These are phyloP conservation scores for Monosporascus sp. DNA, from an alignment of 2,329 filamentous ascomycete species.

Conservation along the genomic window DNA sequence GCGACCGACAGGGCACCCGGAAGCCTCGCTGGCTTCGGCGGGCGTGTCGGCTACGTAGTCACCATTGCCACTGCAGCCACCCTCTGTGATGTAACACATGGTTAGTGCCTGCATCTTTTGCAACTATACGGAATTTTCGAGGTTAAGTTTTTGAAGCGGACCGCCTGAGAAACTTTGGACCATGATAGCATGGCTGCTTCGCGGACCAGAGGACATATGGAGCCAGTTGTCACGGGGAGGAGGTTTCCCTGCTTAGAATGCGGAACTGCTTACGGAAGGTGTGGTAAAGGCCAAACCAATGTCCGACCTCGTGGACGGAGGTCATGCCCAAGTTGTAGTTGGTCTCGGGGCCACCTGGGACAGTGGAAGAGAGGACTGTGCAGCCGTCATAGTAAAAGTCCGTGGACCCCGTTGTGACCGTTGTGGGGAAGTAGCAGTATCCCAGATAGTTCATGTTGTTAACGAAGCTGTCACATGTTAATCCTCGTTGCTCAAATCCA, in stretches of 20 bases:
- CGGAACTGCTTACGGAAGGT: not conserved
- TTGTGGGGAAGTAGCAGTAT: slow-evolving; percentile 42
- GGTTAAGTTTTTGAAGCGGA: too few species aligned
- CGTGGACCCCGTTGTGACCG: slow-evolving; percentile 24
- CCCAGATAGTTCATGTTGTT: slow-evolving; percentile 32
- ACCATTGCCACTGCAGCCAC: slow-evolving; percentile 33
- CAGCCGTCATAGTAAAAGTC: slow-evolving; percentile 32
- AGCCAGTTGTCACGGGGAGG: not conserved
- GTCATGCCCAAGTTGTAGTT: slow-evolving; percentile 31
- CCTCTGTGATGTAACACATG: slow-evolving; percentile 37
- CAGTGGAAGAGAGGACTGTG: slow-evolving; percentile 18
- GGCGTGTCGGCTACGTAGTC: slow-evolving; percentile 37
- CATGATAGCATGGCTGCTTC: too few species aligned
- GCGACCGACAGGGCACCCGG: slow-evolving; percentile 31
- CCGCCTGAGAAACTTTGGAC: too few species aligned
- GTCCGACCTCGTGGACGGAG: slow-evolving; percentile 28
- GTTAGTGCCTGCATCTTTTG: not conserved
- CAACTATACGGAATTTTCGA: too few species aligned
- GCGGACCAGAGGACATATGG: too few species aligned
- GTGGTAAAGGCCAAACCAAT: not conserved
- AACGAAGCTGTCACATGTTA: slow-evolving; percentile 29
- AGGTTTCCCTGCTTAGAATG: too few species aligned
- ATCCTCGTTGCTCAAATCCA: too few species aligned
- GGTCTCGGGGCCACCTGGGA: slow-evolving; percentile 20
- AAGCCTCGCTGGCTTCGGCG: slow-evolving; percentile 29